Base-by-base conservation (phyloP, 345 rosid genomes). In the Citrus sinensis region DNA sequence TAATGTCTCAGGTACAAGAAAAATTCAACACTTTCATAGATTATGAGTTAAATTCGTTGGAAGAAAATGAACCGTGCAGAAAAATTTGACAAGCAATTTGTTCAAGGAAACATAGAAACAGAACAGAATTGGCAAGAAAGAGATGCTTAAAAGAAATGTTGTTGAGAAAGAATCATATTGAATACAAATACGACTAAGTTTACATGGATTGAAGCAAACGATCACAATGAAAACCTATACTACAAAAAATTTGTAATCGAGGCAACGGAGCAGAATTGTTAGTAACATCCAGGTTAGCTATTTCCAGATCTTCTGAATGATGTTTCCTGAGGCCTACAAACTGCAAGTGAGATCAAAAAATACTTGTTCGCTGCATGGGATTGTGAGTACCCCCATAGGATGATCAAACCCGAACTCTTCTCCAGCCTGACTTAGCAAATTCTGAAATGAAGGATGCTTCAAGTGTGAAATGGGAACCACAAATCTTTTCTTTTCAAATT, bases 401-500 rank as follows among this genome's bases (percentile, higher is more conserved):
- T 79, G 85, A 72, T 71, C 59, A 56, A 79, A 83, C 0, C 78
- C 83, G 42, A 80, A 73, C 65, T 83, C 83, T 73, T 85, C 83
- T 59, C 74, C 80, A 5, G 78, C 81, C 20, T 40, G 62, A 4
- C 25, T 70, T 0, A 70, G 75, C 74, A 87, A 56, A 24, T 34
- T 80, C 40, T 81, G 85, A 78, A 90, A 87, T 27, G 84, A 82
- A 81, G 85, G 90, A 8, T 80, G 79, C 60, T 82, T 83, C 60
- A 86, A 51, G 66, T 84, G 87, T 0, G 83, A 84, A 4, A 88
- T 25, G 5, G 88, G 91, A 80, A 90, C 81, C 55, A 83, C 74
- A 72, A 81, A 85, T 78, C 85, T 71, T 73, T 85, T 87, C 80
- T 72, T 51, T 51, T 17, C 22, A 17, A 17, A 1, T 51, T 51